Percentiles rank a stretch among this genome's conserved stretches.
Conservation (phyloP, 2,329 filamentous ascomycete genomes). For the Pseudopyricularia cyperi region DNA sequence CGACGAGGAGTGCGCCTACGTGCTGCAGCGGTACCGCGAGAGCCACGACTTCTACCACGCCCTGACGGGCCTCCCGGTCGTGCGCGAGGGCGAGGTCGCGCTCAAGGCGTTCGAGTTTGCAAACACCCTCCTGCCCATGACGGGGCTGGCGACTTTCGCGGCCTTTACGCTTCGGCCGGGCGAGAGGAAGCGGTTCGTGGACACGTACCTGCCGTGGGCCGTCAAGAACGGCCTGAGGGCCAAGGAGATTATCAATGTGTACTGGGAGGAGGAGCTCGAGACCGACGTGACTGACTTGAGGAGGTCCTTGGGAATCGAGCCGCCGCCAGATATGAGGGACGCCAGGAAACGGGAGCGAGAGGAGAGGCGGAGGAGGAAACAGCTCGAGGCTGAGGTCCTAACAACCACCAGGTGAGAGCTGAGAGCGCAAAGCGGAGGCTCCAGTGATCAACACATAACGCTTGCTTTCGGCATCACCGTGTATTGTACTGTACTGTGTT, state of each 20-base stretch:
- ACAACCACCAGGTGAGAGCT: too few species aligned
- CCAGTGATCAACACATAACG: too few species aligned
- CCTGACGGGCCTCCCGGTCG: slow-evolving; percentile 75
- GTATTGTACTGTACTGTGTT: too few species aligned
- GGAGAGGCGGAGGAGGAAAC: slow-evolving; percentile 51
- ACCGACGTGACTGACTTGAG: slow-evolving; percentile 69
- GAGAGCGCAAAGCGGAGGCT: too few species aligned
- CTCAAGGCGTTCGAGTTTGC: slow-evolving; percentile 96
- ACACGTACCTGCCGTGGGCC: slow-evolving; percentile 81
- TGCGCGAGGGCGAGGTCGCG: slow-evolving; percentile 94
- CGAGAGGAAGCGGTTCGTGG: slow-evolving; percentile 63
- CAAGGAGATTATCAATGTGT: slow-evolving; percentile 84
- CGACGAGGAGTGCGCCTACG: slow-evolving; percentile 90
- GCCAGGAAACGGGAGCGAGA: slow-evolving; percentile 60
- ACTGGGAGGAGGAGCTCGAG: slow-evolving; percentile 92
- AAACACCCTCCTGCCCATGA: slow-evolving; percentile 92
- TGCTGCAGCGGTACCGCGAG: slow-evolving; percentile 96
- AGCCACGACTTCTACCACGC: slow-evolving; percentile 98
- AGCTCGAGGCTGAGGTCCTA: neutral
- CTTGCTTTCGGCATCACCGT: too few species aligned
- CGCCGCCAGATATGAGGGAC: slow-evolving; percentile 71
- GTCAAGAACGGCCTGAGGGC: slow-evolving; percentile 64
- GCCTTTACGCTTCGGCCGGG: slow-evolving; percentile 75
- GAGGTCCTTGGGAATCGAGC: slow-evolving; percentile 66
- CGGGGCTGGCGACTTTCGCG: slow-evolving; percentile 71